A percentile compares a stretch with the other conserved stretches of the same genome.
Evolutionary conservation across 2,329 filamentous ascomycete species (phyloP).

Genomic region (Periconia sp.): DNA sequence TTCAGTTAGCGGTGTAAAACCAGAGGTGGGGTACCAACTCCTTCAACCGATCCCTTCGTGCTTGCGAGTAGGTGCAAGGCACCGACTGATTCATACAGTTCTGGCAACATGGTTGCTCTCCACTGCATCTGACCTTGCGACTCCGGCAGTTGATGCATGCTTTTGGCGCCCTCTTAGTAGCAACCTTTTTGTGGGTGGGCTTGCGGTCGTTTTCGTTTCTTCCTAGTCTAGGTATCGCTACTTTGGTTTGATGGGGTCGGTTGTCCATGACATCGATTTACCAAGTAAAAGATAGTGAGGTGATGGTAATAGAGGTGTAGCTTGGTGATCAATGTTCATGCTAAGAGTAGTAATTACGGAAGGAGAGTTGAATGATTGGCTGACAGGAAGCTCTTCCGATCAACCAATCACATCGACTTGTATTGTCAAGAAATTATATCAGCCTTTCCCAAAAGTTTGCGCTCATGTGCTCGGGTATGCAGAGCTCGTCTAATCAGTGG

Average conservation of each 20-base stretch:
- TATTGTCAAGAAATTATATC: too few species aligned
- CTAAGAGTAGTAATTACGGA: too few species aligned
- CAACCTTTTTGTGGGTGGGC: constrained; percentile 32
- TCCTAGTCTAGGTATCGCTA: background rate
- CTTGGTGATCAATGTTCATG: too few species aligned
- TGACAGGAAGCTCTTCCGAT: too few species aligned
- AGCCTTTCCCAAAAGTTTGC: too few species aligned
- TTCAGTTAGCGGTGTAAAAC: constrained; percentile 25
- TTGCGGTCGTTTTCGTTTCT: constrained; percentile 21
- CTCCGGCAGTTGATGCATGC: constrained; percentile 31
- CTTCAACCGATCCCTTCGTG: constrained; percentile 36
- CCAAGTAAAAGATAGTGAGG: background rate
- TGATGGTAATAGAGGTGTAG: too few species aligned
- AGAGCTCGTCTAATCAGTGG: too few species aligned
- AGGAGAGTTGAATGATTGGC: too few species aligned
- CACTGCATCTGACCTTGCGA: constrained; percentile 39
- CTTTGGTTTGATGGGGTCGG: background rate
- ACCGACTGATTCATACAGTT: constrained; percentile 31
- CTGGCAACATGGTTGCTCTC: constrained; percentile 31
- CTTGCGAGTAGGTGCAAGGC: constrained; percentile 34
- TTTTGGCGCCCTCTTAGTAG: constrained; percentile 3
- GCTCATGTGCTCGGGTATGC: too few species aligned
- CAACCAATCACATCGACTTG: too few species aligned
- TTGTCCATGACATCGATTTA: background rate
- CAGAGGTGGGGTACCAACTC: constrained; percentile 15